Conservation (phyloP, 2,329 filamentous ascomycete genomes). For the Raffaelea albimanens region DNA sequence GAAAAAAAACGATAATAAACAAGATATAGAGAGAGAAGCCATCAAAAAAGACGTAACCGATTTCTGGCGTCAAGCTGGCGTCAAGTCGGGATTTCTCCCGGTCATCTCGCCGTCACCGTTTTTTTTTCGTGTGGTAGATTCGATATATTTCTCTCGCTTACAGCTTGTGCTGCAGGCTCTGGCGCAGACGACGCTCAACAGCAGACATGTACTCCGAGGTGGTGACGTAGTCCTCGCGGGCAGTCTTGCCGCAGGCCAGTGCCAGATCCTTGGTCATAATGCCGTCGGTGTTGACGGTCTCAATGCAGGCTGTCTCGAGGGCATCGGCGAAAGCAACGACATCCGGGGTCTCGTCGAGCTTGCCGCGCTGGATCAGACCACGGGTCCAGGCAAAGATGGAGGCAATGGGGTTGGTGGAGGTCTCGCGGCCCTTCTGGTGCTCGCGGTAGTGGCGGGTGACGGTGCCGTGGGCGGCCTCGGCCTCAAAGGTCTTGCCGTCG, state of each 20-base stretch:
- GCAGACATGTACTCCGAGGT: constrained; percentile 87
- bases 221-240: constrained; percentile 77
- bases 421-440: constrained; percentile 96
- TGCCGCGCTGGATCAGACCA: constrained; percentile 84
- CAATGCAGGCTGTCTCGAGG: constrained; percentile 86
- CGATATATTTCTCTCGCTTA: constrained; percentile 29
- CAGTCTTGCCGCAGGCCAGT: constrained; percentile 84
- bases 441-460: constrained; percentile 98
- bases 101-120: background rate
- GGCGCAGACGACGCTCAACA: constrained; percentile 83
- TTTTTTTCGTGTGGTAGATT: background rate
- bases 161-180: constrained; percentile 67
- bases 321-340: constrained; percentile 83
- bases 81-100: no score
- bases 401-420: constrained; percentile 96
- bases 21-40: no score
- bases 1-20: background rate
- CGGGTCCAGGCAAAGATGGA: constrained; percentile 99
- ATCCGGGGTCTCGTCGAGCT: constrained; percentile 87
- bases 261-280: constrained; percentile 99
- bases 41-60: no score
- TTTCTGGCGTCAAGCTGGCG: no score
- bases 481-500: constrained; percentile 93
- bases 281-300: constrained; percentile 86
- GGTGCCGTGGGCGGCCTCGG: constrained; percentile 94